These are phyloP conservation scores for Myxozyma sirexii DNA, from an alignment of 805 yeast genomes.

Conservation along the genomic window DNA sequence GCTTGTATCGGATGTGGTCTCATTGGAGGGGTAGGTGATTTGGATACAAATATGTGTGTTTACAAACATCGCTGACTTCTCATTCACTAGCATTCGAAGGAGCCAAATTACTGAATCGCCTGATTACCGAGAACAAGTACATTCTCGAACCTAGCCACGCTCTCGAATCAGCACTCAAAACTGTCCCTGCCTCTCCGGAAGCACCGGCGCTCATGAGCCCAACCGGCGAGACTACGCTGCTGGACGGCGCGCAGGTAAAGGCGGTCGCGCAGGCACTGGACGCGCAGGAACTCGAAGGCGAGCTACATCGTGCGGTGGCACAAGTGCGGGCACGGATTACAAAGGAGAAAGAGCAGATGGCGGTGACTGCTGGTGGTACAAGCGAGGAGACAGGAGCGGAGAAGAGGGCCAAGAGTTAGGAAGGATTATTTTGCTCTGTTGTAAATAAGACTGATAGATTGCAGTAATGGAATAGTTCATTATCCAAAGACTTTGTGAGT, in stretches of 20 bases:
- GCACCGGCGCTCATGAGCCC: not conserved
- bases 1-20: conserved; percentile 80
- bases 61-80: not conserved
- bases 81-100: conserved; percentile 61
- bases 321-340: conserved; percentile 25
- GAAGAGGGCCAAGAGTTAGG: not conserved
- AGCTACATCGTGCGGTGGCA: conserved; percentile 33
- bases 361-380: not conserved
- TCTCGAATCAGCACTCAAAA: conserved; percentile 16
- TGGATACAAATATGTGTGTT: not conserved
- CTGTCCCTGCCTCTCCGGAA: not conserved
- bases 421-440: not conserved
- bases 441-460: conserved; percentile 1
- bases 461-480: not conserved
- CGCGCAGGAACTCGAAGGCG: conserved; percentile 30
- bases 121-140: conserved; percentile 53
- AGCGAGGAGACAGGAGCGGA: not conserved
- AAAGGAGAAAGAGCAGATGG: conserved; percentile 3
- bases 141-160: conserved; percentile 38
- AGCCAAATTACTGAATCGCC: conserved; percentile 62
- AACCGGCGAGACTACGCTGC: conserved; percentile 13
- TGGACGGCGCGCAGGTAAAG: conserved; percentile 15
- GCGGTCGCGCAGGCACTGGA: conserved; percentile 15
- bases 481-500: not conserved
- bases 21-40: conserved; percentile 56